A percentile compares a stretch with the other conserved stretches of the same genome.
Conservation (phyloP, 129 eudicot species). For the Artemisia tridentata region DNA sequence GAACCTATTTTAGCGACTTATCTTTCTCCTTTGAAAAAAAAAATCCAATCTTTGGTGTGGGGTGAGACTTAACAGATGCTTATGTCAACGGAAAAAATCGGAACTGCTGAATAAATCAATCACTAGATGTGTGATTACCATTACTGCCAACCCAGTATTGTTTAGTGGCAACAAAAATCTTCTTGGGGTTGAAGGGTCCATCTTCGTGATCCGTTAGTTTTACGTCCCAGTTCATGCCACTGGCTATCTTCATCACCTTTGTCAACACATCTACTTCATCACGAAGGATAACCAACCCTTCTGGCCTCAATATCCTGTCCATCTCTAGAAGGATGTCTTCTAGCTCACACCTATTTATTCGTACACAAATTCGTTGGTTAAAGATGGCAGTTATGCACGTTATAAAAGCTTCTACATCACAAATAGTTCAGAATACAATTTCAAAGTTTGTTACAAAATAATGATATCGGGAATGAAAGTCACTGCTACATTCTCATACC, state of each 20-base stretch:
- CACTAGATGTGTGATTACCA: slow-evolving; percentile 47
- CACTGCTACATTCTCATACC: too few species aligned
- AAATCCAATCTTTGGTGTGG: neutral
- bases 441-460: too few species aligned
- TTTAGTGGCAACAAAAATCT: slow-evolving; percentile 61
- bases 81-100: neutral
- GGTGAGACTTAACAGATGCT: neutral
- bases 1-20: too few species aligned
- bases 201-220: slow-evolving; percentile 84
- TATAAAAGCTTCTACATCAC: neutral
- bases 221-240: slow-evolving; percentile 91
- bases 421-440: neutral
- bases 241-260: slow-evolving; percentile 60
- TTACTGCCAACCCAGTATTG: slow-evolving; percentile 67
- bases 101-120: neutral
- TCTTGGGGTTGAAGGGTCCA: slow-evolving; percentile 78
- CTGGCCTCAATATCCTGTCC: slow-evolving; percentile 91
- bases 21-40: too few species aligned
- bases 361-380: neutral
- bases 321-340: slow-evolving; percentile 87
- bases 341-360: slow-evolving; percentile 54
- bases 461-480: too few species aligned
- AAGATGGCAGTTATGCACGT: neutral
- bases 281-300: slow-evolving; percentile 72
- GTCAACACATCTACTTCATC: slow-evolving; percentile 77